Percentiles rank a stretch among this genome's conserved stretches.
Evolutionary conservation across 768 basidiomycete species (phyloP).

Genomic region (Termitomyces sp.): DNA sequence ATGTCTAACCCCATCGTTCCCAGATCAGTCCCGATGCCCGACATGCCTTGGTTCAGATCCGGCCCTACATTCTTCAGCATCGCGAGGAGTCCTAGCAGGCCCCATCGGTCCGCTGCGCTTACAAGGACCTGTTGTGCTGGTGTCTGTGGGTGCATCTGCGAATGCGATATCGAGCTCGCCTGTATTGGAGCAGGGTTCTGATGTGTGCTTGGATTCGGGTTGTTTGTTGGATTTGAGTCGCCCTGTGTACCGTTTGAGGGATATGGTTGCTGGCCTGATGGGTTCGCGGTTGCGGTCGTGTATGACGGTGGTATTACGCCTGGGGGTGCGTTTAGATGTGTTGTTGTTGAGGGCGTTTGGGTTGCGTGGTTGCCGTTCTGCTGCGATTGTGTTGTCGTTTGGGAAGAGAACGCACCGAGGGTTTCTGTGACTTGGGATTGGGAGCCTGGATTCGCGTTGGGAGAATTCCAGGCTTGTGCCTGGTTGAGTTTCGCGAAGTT

Average conservation of each 20-base stretch:
- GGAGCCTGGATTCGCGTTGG: conserved; percentile 42
- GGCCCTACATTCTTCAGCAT: conserved; percentile 76
- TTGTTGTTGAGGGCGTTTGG: conserved; percentile 31
- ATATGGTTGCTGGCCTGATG: conserved; percentile 26
- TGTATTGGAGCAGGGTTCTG: conserved; percentile 28
- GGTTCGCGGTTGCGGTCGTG: conserved; percentile 23
- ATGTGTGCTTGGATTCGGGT: conserved; percentile 25
- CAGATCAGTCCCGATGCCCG: conserved; percentile 86
- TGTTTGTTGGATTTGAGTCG: conserved; percentile 29
- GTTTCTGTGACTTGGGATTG: conserved; percentile 23
- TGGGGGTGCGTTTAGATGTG: conserved; percentile 53
- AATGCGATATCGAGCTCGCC: conserved; percentile 27
- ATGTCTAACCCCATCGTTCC: conserved; percentile 91
- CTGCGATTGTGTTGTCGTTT: conserved; percentile 20
- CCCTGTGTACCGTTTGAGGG: conserved; percentile 30
- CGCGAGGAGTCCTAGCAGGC: conserved; percentile 77
- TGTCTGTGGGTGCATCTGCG: conserved; percentile 66
- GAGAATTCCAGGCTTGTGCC: conserved; percentile 59
- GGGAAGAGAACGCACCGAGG: conserved; percentile 16
- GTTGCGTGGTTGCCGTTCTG: conserved; percentile 44
- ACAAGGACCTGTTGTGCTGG: conserved; percentile 92
- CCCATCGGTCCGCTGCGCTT: conserved; percentile 94
- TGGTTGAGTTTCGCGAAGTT: conserved; percentile 64
- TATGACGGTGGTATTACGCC: conserved; percentile 31
- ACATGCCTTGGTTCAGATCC: conserved; percentile 77